phyloP scores from a whole-genome alignment of 169 alveolate species.

The Eimeria brunetti region DNA sequence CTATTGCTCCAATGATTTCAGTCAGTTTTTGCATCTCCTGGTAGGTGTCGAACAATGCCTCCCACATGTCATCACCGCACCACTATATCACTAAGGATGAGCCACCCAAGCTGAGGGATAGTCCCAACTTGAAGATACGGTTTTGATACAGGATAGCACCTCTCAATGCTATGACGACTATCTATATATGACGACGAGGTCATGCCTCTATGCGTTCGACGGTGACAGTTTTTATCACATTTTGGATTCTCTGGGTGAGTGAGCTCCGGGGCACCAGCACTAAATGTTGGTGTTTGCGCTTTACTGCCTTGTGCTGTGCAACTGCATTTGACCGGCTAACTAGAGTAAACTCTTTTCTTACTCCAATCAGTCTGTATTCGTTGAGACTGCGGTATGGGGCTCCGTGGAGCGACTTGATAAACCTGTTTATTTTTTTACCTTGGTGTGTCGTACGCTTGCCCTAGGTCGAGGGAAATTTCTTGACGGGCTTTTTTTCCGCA shows the following conservation, averaged over 20 bases:
- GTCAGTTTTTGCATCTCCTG: slow-evolving; percentile 65
- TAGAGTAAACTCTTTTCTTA: neutral
- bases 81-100: neutral
- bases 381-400: neutral
- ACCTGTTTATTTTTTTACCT: no score
- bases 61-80: neutral
- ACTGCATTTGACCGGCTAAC: neutral
- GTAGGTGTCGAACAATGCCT: slow-evolving; percentile 10
- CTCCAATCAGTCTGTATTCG: neutral
- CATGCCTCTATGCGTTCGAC: slow-evolving; percentile 57
- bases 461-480: slow-evolving; percentile 45
- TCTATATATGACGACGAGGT: slow-evolving; percentile 26
- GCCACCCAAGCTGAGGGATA: neutral
- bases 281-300: neutral
- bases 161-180: slow-evolving; percentile 2
- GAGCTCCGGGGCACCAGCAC: neutral
- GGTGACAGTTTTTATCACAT: slow-evolving; percentile 42
- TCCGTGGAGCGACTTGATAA: neutral
- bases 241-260: slow-evolving; percentile 59
- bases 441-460: neutral
- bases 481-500: slow-evolving; percentile 34
- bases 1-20: slow-evolving; percentile 68
- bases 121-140: neutral
- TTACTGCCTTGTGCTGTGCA: neutral
- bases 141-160: neutral